Evolutionary conservation across 257 asterid species (phyloP), one percentile per base, ranked within the genome.

Genomic region (Perilla frutescens): DNA sequence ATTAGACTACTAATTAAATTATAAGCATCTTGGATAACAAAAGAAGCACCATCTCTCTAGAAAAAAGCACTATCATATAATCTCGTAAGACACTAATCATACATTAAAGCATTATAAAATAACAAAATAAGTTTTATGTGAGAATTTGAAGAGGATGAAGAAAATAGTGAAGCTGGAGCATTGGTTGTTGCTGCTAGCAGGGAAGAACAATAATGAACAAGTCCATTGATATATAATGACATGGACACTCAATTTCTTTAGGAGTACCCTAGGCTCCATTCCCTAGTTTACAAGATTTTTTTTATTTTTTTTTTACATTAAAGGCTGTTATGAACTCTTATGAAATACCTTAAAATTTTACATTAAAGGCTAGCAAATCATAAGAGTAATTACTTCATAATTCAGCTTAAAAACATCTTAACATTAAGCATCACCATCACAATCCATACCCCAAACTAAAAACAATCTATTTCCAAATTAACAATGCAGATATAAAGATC

Each of bases 291-390:
- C 8, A 29, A 40, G 31, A 29, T 20, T 20, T 0, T 20, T 20
- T 20, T n/a, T n/a, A n/a, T n/a, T 11, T 34, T 61, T 72, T 72
- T 15, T 34, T 44, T 70, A 57, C 59, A 20, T 20, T 20, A 20
- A 20, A 20, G 26, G 26, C 26, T 20, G 26, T 20, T 20, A 20
- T 20, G 26, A 20, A 20, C 26, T 20, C 26, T 20, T 20, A 20
- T 20, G 26, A 20, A 20, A 20, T 20, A 20, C 26, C 26, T 20
- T 20, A 20, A 20, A 20, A 20, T 20, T 20, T 20, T 20, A 20
- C 26, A 61, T 15, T 20, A 20, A 20, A 20, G 26, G 26, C 26
- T 20, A 20, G 26, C 26, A 20, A 6, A 5, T 8, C 4, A 1
- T 8, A n/a, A 20, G 5, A 48, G 53, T 2, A 43, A 41, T 45